Evolutionary conservation across 2,329 filamentous ascomycete genomes (phyloP).

Genomic region (Alternaria solani): DNA sequence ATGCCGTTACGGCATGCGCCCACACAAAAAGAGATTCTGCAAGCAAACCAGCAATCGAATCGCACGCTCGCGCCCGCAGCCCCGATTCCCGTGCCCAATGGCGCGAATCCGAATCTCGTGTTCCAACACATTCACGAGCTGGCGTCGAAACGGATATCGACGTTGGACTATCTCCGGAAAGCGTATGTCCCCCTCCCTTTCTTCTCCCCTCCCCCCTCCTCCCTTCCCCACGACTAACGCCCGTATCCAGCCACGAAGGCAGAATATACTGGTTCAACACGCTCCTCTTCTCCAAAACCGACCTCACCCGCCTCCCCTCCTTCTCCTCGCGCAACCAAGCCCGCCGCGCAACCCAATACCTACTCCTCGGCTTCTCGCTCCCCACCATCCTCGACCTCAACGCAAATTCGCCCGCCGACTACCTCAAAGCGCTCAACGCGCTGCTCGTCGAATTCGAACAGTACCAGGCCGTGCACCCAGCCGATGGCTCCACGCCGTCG

Average conservation of each 20-base stretch:
- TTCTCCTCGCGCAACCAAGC: slow-evolving; percentile 85
- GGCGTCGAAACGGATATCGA: slow-evolving; percentile 91
- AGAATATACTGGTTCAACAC: slow-evolving; percentile 99
- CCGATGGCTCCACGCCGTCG: slow-evolving; percentile 73
- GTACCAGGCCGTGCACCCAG: slow-evolving; percentile 86
- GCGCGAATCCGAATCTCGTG: slow-evolving; percentile 62
- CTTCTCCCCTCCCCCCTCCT: too few species aligned
- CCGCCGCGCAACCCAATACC: slow-evolving; percentile 90
- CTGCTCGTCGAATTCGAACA: slow-evolving; percentile 92
- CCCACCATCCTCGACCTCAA: slow-evolving; percentile 90
- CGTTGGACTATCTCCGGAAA: slow-evolving; percentile 89
- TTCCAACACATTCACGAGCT: slow-evolving; percentile 81
- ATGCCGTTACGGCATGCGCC: slow-evolving; percentile 38
- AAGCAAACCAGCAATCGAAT: slow-evolving; percentile 29
- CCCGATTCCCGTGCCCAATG: slow-evolving; percentile 43
- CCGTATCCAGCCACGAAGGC: slow-evolving; percentile 80
- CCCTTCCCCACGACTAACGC: slow-evolving; percentile 14
- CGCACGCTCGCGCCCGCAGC: slow-evolving; percentile 40
- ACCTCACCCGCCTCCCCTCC: slow-evolving; percentile 83
- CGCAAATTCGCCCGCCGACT: slow-evolving; percentile 79
- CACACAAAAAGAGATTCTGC: slow-evolving; percentile 39
- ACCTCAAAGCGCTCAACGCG: slow-evolving; percentile 83
- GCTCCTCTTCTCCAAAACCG: slow-evolving; percentile 83
- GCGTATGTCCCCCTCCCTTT: slow-evolving; percentile 76
- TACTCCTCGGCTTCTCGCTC: slow-evolving; percentile 89